Base-by-base conservation (phyloP, 2,329 filamentous ascomycete genomes). In the Waltergamsia citrina region DNA sequence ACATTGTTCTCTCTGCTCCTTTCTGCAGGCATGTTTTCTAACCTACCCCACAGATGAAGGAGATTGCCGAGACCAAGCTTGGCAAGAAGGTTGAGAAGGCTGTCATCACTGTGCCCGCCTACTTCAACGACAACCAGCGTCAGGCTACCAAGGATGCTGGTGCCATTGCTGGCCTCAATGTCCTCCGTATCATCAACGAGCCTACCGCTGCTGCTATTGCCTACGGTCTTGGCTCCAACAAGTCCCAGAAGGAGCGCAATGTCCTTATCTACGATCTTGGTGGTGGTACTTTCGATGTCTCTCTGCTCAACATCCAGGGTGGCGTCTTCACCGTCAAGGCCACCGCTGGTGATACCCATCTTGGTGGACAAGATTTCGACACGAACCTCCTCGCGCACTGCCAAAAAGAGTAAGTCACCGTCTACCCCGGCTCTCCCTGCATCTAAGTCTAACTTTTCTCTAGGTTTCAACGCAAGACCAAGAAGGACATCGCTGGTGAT, bases 51-150 rank as follows among this genome's bases (percentile, higher is more conserved):
- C 54, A 94, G 90, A 95, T 96, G 90, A 94, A 94, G 78, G 92
- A 98, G 70, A 87, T 95, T 61, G 92, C 92, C 55, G 92, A 98
- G 76, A 76, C 74, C 65, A 96, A 98, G 78, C 80, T 98, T 53
- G 92, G 87, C 66, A 94, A 93, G 82, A 94, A 92, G 74, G 88
- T 96, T 55, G 81, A 92, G 70, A 96, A 96, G 80, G 92, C 92
- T 46, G 92, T 98, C 62, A 88, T 98, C 65, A 98, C 92, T 43
- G 92, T 96, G 39, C 92, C 92, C 38, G 92, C 92, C 60, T 98
- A 98, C 78, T 98, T 98, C 85, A 96, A 96, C 77, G 92, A 98
- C 80, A 94, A 94, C 76, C 92, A 98, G 75, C 84, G 92, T 70
- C 92, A 96, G 71, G 85, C 92, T 48, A 98, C 92, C 70, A 96